Evolutionary conservation across 176 grass and related monocot genomes (phyloP).

Genomic region (Saccharum officinarum): DNA sequence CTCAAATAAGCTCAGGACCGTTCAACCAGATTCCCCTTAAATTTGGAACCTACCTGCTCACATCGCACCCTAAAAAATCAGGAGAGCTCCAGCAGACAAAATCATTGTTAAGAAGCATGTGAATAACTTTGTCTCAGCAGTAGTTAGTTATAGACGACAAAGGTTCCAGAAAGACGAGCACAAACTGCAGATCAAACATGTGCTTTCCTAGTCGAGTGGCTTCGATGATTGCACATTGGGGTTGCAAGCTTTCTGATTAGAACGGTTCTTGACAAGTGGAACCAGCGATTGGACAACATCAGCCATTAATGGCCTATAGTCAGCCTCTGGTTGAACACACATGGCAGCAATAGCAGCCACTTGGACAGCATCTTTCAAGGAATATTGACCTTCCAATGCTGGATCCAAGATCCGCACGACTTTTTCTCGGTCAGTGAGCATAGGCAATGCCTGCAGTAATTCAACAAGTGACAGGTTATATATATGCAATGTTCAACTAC

Average conservation of each 20-base stretch:
- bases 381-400: constrained; percentile 93
- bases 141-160: constrained; percentile 19
- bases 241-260: constrained; percentile 46
- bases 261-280: constrained; percentile 84
- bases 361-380: constrained; percentile 97
- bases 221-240: constrained; percentile 42
- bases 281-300: constrained; percentile 94
- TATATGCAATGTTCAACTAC: constrained; percentile 12
- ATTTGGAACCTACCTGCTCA: constrained; percentile 6
- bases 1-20: constrained; percentile 30
- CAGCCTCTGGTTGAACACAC: constrained; percentile 96
- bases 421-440: constrained; percentile 89
- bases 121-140: constrained; percentile 17
- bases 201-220: constrained; percentile 26
- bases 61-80: constrained; percentile 18
- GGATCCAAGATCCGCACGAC: constrained; percentile 89
- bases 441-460: constrained; percentile 72
- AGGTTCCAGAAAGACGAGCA: background rate
- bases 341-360: constrained; percentile 97
- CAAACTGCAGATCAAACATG: background rate
- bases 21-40: constrained; percentile 23
- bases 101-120: background rate
- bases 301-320: constrained; percentile 97
- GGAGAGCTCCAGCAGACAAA: background rate
- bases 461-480: constrained; percentile 26